Conservation (phyloP, 768 basidiomycete genomes). For the Podaxis sp. region DNA sequence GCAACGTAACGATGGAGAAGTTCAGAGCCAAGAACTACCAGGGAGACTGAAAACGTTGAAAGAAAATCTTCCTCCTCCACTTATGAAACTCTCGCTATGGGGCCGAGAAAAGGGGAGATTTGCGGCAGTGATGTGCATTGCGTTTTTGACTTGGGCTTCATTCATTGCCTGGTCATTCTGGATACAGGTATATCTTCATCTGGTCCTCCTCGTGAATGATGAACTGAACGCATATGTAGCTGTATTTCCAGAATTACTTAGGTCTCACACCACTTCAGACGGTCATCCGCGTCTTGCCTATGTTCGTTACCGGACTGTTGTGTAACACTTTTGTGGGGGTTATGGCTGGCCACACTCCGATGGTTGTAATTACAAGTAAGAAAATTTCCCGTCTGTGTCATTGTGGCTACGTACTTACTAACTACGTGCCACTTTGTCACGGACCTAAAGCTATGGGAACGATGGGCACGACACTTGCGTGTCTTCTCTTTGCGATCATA, state of each 20-base stretch:
- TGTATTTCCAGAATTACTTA: constrained; percentile 73
- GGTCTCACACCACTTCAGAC: constrained; percentile 54
- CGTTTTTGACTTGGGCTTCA: constrained; percentile 61
- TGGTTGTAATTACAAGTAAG: constrained; percentile 60
- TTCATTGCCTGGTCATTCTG: constrained; percentile 54
- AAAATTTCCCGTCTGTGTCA: too few relatives aligned
- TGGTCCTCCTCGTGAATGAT: not conserved
- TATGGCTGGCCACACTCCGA: constrained; percentile 52
- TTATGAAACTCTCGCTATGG: constrained; percentile 68
- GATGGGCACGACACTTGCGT: constrained; percentile 53
- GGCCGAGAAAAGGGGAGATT: constrained; percentile 59
- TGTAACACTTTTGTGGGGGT: constrained; percentile 69
- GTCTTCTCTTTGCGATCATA: constrained; percentile 70
- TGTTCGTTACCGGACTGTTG: constrained; percentile 62
- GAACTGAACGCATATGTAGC: constrained; percentile 28
- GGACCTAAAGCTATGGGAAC: constrained; percentile 42
- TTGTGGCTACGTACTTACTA: not conserved
- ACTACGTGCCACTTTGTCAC: not conserved
- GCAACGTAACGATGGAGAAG: not conserved
- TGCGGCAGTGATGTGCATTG: constrained; percentile 58
- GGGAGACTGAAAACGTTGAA: not conserved
- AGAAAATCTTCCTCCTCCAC: constrained; percentile 46
- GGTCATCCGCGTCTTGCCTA: constrained; percentile 69
- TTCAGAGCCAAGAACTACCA: not conserved
- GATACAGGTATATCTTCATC: constrained; percentile 22